These are phyloP conservation scores for Eutrema yunnanense DNA, from an alignment of 345 rosid genomes.

Conservation along the genomic window DNA sequence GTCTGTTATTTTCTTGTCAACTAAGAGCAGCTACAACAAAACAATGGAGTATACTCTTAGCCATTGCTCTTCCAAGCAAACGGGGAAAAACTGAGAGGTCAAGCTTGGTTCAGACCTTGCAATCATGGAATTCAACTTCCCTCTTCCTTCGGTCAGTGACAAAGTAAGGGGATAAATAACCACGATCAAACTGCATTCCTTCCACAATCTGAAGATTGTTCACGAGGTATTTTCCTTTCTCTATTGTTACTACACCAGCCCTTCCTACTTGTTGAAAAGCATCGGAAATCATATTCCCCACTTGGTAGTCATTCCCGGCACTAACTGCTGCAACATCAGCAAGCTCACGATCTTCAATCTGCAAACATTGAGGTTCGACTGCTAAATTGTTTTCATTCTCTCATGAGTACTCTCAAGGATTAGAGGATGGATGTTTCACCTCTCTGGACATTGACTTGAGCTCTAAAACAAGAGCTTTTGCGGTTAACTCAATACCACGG, in stretches of 20 bases:
- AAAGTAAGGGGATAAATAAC: constrained; percentile 77
- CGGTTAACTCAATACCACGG: constrained; percentile 79
- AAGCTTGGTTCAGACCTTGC: constrained; percentile 53
- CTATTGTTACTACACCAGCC: constrained; percentile 68
- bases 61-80: constrained; percentile 28
- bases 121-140: constrained; percentile 61
- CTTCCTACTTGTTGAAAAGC: constrained; percentile 69
- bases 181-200: constrained; percentile 93
- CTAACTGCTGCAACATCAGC: constrained; percentile 86
- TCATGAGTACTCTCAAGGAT: background rate
- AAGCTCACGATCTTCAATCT: constrained; percentile 85
- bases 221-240: constrained; percentile 52
- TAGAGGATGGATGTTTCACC: constrained; percentile 33
- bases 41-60: constrained; percentile 15
- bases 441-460: constrained; percentile 84
- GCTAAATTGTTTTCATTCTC: background rate
- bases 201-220: constrained; percentile 61
- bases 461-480: constrained; percentile 71
- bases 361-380: constrained; percentile 17
- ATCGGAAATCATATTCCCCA: constrained; percentile 70
- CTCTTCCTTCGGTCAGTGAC: constrained; percentile 64
- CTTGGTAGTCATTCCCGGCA: constrained; percentile 69
- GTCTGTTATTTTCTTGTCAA: constrained; percentile 71
- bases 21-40: constrained; percentile 74
- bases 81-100: background rate